Percentiles rank a stretch among this genome's conserved stretches.
Conservation (phyloP, 768 basidiomycete species). For the Hericium alpestre region DNA sequence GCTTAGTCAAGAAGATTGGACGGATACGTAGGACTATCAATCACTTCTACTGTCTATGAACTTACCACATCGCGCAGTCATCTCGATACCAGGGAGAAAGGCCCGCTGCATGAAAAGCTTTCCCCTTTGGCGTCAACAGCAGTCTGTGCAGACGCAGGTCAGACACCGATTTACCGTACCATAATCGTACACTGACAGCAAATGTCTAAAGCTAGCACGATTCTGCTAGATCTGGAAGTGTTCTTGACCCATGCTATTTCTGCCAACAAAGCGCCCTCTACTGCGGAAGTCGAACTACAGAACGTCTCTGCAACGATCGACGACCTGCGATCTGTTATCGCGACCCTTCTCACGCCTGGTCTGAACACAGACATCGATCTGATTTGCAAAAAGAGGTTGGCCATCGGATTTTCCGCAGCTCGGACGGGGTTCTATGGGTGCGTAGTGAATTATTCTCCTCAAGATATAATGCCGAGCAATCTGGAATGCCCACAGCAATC, state of each 20-base stretch:
- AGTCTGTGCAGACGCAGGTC: conserved; percentile 17
- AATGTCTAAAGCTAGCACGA: conserved; percentile 18
- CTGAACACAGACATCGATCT: conserved; percentile 61
- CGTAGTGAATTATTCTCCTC: not conserved
- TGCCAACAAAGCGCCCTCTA: conserved; percentile 2
- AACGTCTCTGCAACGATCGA: conserved; percentile 40
- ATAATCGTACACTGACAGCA: too few relatives aligned
- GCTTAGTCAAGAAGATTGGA: conserved; percentile 64
- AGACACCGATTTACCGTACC: not conserved
- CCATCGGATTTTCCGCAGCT: conserved; percentile 28
- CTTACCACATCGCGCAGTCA: conserved; percentile 2
- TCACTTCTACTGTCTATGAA: too few relatives aligned
- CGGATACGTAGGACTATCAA: conserved; percentile 38
- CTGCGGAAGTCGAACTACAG: conserved; percentile 18
- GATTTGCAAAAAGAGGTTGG: conserved; percentile 51
- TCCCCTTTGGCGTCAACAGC: not conserved
- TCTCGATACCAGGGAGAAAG: not conserved
- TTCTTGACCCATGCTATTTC: conserved; percentile 13
- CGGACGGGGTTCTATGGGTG: conserved; percentile 44
- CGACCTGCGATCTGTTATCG: conserved; percentile 50
- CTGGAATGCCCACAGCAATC: conserved; percentile 20
- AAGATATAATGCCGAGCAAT: too few relatives aligned
- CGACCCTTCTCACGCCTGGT: conserved; percentile 57
- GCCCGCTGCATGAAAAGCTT: not conserved
- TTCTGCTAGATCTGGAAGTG: conserved; percentile 20